phyloP scores from a whole-genome alignment of 1,284 basidiomycete genomes.

The Leccinum variabile region DNA sequence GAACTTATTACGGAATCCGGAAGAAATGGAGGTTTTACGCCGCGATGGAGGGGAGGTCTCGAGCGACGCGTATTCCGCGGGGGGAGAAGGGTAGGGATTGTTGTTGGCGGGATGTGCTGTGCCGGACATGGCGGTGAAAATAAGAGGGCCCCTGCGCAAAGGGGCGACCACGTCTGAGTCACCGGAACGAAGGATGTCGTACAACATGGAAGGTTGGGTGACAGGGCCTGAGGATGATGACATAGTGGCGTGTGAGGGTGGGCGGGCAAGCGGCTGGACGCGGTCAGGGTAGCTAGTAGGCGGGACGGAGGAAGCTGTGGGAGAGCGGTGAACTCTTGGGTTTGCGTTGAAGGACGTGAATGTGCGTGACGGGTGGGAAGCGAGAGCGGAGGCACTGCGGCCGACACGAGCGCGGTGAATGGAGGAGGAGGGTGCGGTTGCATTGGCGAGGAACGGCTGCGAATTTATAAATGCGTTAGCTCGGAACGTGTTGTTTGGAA shows the following conservation, averaged over 20 bases:
- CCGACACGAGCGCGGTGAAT: neutral
- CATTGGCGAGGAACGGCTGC: conserved; percentile 15
- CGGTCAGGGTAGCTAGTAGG: conserved; percentile 27
- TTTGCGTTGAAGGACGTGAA: neutral
- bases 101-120: neutral
- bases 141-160: conserved; percentile 40
- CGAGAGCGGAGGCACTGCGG: neutral
- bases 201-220: conserved; percentile 18
- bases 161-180: conserved; percentile 15
- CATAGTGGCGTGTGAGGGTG: conserved; percentile 11
- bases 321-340: conserved; percentile 7
- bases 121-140: conserved; percentile 39
- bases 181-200: conserved; percentile 26
- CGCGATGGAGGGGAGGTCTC: conserved; percentile 5
- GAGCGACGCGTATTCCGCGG: conserved; percentile 22
- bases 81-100: conserved; percentile 32
- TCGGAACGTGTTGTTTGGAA: neutral
- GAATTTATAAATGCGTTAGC: conserved; percentile 28
- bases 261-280: conserved; percentile 10
- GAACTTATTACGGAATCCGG: neutral
- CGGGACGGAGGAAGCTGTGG: conserved; percentile 10
- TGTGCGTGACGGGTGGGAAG: conserved; percentile 14
- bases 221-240: neutral
- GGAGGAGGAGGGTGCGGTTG: neutral
- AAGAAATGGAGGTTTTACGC: conserved; percentile 9